phyloP scores from a whole-genome alignment of 2,329 filamentous ascomycete species.

The Thelonectria discophora region DNA sequence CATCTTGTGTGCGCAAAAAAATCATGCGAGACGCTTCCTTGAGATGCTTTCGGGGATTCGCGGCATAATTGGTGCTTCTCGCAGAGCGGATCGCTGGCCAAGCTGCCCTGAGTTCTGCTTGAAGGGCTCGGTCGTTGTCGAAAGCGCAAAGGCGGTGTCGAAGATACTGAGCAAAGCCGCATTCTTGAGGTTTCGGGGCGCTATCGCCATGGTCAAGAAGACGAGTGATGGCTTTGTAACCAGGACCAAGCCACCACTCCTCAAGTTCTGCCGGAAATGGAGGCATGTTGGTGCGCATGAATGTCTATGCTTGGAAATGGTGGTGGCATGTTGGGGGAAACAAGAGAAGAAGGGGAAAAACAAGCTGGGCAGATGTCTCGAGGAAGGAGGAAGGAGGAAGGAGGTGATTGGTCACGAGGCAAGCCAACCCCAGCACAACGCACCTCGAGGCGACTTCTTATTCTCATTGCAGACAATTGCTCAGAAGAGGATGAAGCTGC shows the following conservation, averaged over 20 bases:
- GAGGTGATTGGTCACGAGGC: background rate
- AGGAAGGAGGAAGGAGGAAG: background rate
- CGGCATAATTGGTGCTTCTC: slow-evolving; percentile 30
- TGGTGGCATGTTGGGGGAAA: background rate
- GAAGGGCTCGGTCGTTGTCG: slow-evolving; percentile 41
- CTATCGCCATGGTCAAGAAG: slow-evolving; percentile 39
- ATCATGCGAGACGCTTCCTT: slow-evolving; percentile 36
- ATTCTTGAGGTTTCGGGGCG: slow-evolving; percentile 36
- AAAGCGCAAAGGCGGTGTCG: slow-evolving; percentile 45
- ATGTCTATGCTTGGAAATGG: background rate
- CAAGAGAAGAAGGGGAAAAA: background rate
- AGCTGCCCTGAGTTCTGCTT: slow-evolving; percentile 29
- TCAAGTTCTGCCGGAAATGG: slow-evolving; percentile 45
- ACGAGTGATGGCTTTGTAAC: slow-evolving; percentile 36
- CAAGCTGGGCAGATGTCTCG: background rate
- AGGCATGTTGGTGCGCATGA: slow-evolving; percentile 39
- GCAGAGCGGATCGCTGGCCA: slow-evolving; percentile 32
- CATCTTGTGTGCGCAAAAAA: slow-evolving; percentile 41
- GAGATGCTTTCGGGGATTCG: slow-evolving; percentile 44
- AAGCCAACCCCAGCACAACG: background rate
- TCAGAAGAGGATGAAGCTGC: background rate
- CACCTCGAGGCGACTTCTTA: background rate
- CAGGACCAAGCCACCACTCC: slow-evolving; percentile 46
- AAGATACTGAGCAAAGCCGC: slow-evolving; percentile 46
- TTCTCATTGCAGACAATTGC: background rate